phyloP scores from a whole-genome alignment of 2,329 filamentous ascomycete species.

The Ploettnerulaceae sp. region DNA sequence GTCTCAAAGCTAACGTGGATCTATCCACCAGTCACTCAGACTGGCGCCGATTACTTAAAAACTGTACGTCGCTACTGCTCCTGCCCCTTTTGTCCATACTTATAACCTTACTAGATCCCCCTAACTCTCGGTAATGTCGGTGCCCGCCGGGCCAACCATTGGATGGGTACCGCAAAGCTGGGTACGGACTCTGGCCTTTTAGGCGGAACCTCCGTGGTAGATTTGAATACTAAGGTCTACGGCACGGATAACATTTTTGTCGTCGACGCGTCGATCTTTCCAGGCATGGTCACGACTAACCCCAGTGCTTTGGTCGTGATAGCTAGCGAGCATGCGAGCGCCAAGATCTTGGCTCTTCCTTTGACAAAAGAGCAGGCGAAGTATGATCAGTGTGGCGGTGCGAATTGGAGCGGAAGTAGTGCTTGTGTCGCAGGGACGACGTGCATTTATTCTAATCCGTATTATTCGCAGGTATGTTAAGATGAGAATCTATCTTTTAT shows the following conservation, averaged over 20 bases:
- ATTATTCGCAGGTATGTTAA: too few species aligned
- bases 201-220: constrained; percentile 56
- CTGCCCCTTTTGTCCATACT: neutral
- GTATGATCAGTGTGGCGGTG: too few species aligned
- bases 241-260: constrained; percentile 66
- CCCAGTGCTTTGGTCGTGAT: constrained; percentile 61
- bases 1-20: constrained; percentile 53
- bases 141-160: constrained; percentile 34
- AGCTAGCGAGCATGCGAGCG: constrained; percentile 47
- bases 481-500: too few species aligned
- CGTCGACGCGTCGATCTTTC: constrained; percentile 66
- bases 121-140: constrained; percentile 28
- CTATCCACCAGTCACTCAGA: constrained; percentile 47
- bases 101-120: constrained; percentile 20
- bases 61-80: constrained; percentile 35
- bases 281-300: constrained; percentile 64
- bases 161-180: constrained; percentile 36
- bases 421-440: too few species aligned
- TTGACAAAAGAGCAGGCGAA: too few species aligned
- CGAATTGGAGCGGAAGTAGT: too few species aligned
- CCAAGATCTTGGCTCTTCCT: constrained; percentile 4
- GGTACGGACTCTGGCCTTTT: constrained; percentile 35
- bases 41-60: constrained; percentile 52
- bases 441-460: too few species aligned
- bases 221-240: constrained; percentile 58